These are phyloP conservation scores for Ganoderma meredithae DNA, from an alignment of 1,284 basidiomycete species.

Conservation along the genomic window DNA sequence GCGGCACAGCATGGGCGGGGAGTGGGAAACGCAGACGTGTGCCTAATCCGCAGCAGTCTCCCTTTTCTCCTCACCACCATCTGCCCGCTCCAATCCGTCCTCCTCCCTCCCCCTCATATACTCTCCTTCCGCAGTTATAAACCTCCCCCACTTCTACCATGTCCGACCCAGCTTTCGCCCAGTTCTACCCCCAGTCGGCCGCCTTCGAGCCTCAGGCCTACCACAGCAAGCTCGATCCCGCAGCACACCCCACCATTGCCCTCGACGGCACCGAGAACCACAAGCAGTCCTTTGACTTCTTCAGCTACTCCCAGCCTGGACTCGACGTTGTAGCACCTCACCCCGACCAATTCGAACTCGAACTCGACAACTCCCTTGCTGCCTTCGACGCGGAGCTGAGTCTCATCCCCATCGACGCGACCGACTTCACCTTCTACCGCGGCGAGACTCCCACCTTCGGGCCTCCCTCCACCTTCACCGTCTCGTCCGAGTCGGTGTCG, in stretches of 20 bases:
- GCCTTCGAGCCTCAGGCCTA: constrained; percentile 35
- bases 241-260: constrained; percentile 31
- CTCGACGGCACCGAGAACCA: constrained; percentile 35
- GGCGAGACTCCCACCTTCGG: constrained; percentile 70
- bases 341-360: constrained; percentile 81
- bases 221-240: constrained; percentile 34
- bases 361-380: constrained; percentile 73
- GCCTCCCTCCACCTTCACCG: constrained; percentile 79
- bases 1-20: constrained; percentile 29
- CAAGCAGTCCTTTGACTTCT: constrained; percentile 59
- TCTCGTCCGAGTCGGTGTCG: constrained; percentile 74
- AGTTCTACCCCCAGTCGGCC: constrained; percentile 37
- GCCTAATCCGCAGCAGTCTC: constrained; percentile 34
- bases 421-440: constrained; percentile 67
- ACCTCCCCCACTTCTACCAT: constrained; percentile 33
- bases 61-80: constrained; percentile 32
- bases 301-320: constrained; percentile 66
- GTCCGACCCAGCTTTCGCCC: constrained; percentile 37
- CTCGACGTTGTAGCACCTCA: constrained; percentile 75
- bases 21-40: constrained; percentile 33
- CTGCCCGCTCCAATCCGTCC: constrained; percentile 13
- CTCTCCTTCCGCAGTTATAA: constrained; percentile 35
- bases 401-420: constrained; percentile 65
- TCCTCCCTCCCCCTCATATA: constrained; percentile 33
- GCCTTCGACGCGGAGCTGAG: constrained; percentile 71